phyloP scores from a whole-genome alignment of 352 stramenopile genomes.

The Globisporangium alternatum region DNA sequence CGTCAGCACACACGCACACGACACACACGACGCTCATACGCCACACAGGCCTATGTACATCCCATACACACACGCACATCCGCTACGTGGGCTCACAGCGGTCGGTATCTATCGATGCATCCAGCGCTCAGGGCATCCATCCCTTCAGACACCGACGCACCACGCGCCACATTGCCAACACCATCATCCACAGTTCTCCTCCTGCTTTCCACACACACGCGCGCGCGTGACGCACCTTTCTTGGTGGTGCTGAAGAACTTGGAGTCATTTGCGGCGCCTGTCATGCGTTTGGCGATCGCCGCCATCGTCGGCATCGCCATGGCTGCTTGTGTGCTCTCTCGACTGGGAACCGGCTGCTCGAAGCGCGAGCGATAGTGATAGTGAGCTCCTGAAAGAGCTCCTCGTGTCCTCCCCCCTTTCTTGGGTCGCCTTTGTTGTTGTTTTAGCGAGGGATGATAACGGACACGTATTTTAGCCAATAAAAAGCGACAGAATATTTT shows the following conservation, averaged over 20 bases:
- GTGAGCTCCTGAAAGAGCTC: not conserved
- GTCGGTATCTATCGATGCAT: not conserved
- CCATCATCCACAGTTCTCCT: not conserved
- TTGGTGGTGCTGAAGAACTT: slow-evolving; percentile 99
- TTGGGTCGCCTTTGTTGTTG: not conserved
- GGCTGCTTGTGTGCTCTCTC: slow-evolving; percentile 4
- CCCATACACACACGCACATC: not conserved
- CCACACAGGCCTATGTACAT: not conserved
- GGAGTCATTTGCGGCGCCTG: slow-evolving; percentile 92
- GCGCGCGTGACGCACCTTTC: slow-evolving; percentile 66
- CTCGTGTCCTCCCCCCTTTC: slow-evolving; percentile 10
- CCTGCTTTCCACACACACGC: not conserved
- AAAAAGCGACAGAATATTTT: too few species aligned
- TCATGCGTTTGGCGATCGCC: slow-evolving; percentile 86
- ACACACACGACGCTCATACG: not conserved
- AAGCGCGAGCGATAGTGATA: not conserved
- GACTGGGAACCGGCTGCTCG: not conserved
- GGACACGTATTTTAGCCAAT: slow-evolving; percentile 9
- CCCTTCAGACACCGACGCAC: not conserved
- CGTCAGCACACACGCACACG: not conserved
- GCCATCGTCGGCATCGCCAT: slow-evolving; percentile 89
- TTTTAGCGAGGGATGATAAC: slow-evolving; percentile 8
- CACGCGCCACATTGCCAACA: not conserved
- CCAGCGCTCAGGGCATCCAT: not conserved
- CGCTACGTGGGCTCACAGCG: too few species aligned